Percentiles rank a stretch among this genome's conserved stretches.
Conservation (phyloP, 108 stramenopile genomes). For the Cyclostephanos tholiformis region DNA sequence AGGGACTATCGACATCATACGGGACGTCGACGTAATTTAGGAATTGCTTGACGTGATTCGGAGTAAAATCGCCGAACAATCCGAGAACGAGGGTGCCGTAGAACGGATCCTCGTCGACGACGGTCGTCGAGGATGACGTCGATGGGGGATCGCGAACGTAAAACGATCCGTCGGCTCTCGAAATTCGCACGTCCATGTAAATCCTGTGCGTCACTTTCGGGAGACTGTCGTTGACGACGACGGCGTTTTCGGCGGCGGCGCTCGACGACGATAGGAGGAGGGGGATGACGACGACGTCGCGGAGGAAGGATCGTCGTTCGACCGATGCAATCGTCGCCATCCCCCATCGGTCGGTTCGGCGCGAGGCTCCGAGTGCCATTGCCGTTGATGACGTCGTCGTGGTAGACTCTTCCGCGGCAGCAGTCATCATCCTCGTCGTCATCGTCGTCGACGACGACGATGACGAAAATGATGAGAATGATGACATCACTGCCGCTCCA, state of each 20-base stretch:
- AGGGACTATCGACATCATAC: slow-evolving; percentile 62
- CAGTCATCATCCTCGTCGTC: background rate
- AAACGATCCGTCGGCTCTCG: slow-evolving; percentile 80
- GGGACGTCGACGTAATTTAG: slow-evolving; percentile 61
- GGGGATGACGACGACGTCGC: background rate
- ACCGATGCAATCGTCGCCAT: background rate
- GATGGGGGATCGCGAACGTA: slow-evolving; percentile 68
- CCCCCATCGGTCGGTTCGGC: background rate
- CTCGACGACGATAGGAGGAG: background rate
- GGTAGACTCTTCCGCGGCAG: background rate
- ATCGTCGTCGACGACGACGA: no score
- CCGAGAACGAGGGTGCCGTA: slow-evolving; percentile 64
- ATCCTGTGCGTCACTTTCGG: slow-evolving; percentile 67
- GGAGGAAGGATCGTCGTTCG: background rate
- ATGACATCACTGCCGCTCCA: no score
- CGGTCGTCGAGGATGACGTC: background rate
- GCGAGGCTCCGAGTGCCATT: background rate
- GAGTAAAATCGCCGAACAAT: slow-evolving; percentile 67
- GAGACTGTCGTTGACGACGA: background rate
- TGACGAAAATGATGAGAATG: background rate
- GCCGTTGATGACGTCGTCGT: background rate
- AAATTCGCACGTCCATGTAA: slow-evolving; percentile 77
- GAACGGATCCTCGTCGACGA: slow-evolving; percentile 62
- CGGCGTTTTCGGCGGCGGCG: background rate
- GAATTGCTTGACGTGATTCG: slow-evolving; percentile 69